These are phyloP conservation scores for Macrophomina tecta DNA, from an alignment of 2,329 filamentous ascomycete species.

Conservation along the genomic window DNA sequence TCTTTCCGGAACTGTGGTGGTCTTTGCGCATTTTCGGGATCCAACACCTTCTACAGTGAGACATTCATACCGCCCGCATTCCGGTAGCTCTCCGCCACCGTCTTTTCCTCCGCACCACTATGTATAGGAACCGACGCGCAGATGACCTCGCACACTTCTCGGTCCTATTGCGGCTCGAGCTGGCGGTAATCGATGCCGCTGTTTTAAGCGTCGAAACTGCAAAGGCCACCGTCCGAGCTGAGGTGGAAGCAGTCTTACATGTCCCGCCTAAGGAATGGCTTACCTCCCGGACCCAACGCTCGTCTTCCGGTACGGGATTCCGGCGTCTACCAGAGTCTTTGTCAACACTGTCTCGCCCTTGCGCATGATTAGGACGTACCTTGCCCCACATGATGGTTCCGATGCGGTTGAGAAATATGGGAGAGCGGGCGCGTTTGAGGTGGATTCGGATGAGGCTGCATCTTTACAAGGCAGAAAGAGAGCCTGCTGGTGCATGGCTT, in stretches of 20 bases:
- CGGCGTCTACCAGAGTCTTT: too few relatives aligned
- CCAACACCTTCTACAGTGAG: background rate
- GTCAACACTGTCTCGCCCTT: too few relatives aligned
- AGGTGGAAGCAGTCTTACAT: background rate
- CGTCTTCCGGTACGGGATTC: background rate
- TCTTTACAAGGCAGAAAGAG: too few relatives aligned
- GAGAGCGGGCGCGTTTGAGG: too few relatives aligned
- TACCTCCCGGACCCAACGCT: background rate
- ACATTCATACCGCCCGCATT: background rate
- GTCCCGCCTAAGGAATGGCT: background rate
- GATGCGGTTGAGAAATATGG: too few relatives aligned
- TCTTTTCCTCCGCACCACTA: background rate
- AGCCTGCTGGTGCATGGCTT: too few relatives aligned
- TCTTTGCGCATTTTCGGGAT: background rate
- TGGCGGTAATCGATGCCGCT: background rate
- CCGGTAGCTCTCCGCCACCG: background rate
- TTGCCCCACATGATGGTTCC: too few relatives aligned
- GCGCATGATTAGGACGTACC: background rate
- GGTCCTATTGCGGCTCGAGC: background rate
- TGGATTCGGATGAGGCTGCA: too few relatives aligned
- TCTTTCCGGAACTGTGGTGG: background rate
- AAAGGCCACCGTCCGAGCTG: background rate
- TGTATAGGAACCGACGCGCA: background rate
- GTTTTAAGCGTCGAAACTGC: background rate
- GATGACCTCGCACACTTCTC: background rate